Evolutionary conservation across 495 filamentous ascomycete genomes (phyloP).

Genomic region (Ramalina intermedia): DNA sequence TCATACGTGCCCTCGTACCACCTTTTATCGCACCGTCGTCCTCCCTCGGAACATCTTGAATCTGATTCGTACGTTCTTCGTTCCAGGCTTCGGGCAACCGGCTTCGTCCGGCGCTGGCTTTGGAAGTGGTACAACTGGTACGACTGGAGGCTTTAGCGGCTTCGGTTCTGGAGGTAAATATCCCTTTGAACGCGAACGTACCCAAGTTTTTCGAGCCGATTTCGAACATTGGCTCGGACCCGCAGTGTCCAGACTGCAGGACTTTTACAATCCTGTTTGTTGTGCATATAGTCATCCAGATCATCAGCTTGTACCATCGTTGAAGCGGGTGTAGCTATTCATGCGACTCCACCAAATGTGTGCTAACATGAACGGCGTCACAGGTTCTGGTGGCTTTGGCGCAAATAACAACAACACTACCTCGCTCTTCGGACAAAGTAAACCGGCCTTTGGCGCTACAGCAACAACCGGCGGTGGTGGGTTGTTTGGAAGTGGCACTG

Average conservation of each 20-base stretch:
- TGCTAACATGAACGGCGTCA: constrained; percentile 3
- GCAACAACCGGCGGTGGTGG: constrained; percentile 24
- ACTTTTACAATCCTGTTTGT: no score
- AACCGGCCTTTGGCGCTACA: constrained; percentile 26
- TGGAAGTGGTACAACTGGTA: constrained; percentile 28
- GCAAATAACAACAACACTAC: constrained; percentile 20
- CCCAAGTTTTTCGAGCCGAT: no score
- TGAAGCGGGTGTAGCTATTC: no score
- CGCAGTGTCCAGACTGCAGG: no score
- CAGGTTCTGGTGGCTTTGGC: constrained; percentile 33
- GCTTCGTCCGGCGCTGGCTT: constrained; percentile 25
- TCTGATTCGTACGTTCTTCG: not conserved
- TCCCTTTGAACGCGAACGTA: not conserved
- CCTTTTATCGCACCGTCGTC: not conserved
- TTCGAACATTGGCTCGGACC: no score
- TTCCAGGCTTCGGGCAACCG: constrained; percentile 47
- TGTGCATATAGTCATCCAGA: no score
- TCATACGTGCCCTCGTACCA: not conserved
- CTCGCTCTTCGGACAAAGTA: constrained; percentile 21
- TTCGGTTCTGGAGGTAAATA: constrained; percentile 36
- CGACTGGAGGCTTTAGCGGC: constrained; percentile 26
- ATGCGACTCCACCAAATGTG: not conserved
- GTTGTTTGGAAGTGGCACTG: constrained; percentile 27
- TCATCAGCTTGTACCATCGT: no score
- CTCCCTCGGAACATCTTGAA: not conserved